phyloP scores from a whole-genome alignment of 1,284 basidiomycete species.

The Cryptococcus jaspeensis region DNA sequence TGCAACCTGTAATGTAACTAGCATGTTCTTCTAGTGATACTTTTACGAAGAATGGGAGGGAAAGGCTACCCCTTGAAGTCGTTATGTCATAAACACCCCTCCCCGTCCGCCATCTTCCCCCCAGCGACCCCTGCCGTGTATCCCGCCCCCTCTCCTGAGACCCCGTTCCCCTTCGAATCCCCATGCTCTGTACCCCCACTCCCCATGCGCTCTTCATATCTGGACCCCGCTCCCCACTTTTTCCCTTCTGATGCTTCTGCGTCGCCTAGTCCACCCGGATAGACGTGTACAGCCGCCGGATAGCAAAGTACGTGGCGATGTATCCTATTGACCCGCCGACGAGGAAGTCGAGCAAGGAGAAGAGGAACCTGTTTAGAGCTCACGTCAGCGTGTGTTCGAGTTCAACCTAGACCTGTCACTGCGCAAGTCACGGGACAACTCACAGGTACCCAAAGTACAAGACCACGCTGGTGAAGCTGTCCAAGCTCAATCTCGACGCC shows the following conservation, averaged over 20 bases:
- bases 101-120: too few species aligned
- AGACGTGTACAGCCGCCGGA: conserved; percentile 74
- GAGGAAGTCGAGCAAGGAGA: conserved; percentile 81
- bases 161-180: not conserved
- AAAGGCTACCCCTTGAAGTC: too few species aligned
- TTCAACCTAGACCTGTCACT: not conserved
- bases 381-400: not conserved
- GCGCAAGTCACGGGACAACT: conserved; percentile 20
- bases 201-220: not conserved
- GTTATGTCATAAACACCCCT: too few species aligned
- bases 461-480: conserved; percentile 76
- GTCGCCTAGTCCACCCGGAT: conserved; percentile 52
- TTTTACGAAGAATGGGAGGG: too few species aligned
- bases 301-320: conserved; percentile 81
- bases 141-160: too few species aligned
- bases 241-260: not conserved
- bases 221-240: not conserved
- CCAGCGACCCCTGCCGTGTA: too few species aligned
- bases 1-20: too few species aligned
- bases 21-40: too few species aligned
- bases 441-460: conserved; percentile 88
- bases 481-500: conserved; percentile 77
- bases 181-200: not conserved
- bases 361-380: conserved; percentile 56
- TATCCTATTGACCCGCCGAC: conserved; percentile 85